Percentiles rank a stretch among this genome's conserved stretches.
Conservation (phyloP, 2,329 filamentous ascomycete genomes). For the Dactylellina drechsleri region DNA sequence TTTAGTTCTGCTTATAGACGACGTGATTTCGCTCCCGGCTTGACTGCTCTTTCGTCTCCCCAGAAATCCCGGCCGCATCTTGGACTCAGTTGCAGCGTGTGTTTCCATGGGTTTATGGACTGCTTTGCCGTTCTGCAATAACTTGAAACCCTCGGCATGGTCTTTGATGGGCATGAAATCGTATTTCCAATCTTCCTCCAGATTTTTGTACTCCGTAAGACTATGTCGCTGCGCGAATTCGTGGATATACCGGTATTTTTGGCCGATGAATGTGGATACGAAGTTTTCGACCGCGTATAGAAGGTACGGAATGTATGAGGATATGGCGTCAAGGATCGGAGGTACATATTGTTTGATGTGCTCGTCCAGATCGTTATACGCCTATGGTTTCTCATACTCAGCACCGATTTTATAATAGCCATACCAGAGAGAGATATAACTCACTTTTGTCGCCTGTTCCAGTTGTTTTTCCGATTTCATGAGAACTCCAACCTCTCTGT, state of each 20-base stretch:
- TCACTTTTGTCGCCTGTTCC: constrained; percentile 71
- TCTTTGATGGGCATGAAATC: constrained; percentile 51
- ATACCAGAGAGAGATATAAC: neutral
- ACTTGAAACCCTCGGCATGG: constrained; percentile 33
- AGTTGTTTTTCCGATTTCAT: constrained; percentile 75
- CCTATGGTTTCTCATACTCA: constrained; percentile 62
- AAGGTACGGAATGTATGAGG: constrained; percentile 72
- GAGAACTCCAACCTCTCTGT: constrained; percentile 73
- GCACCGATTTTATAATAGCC: neutral
- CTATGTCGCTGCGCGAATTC: constrained; percentile 45
- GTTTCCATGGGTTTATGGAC: constrained; percentile 47
- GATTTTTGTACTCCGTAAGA: constrained; percentile 21
- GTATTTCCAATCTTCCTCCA: constrained; percentile 42
- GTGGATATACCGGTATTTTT: constrained; percentile 39
- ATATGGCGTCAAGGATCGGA: constrained; percentile 70
- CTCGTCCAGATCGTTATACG: constrained; percentile 79
- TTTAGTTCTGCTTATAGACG: constrained; percentile 6
- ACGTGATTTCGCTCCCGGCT: constrained; percentile 8
- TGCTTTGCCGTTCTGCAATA: constrained; percentile 41
- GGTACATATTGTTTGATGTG: constrained; percentile 78
- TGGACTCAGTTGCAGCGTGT: constrained; percentile 11
- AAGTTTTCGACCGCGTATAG: constrained; percentile 71
- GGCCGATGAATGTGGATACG: constrained; percentile 31
- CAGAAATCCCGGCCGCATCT: neutral
- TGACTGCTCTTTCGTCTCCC: constrained; percentile 31